phyloP scores from a whole-genome alignment of 106 monocot genomes.

The Allium cepa region DNA sequence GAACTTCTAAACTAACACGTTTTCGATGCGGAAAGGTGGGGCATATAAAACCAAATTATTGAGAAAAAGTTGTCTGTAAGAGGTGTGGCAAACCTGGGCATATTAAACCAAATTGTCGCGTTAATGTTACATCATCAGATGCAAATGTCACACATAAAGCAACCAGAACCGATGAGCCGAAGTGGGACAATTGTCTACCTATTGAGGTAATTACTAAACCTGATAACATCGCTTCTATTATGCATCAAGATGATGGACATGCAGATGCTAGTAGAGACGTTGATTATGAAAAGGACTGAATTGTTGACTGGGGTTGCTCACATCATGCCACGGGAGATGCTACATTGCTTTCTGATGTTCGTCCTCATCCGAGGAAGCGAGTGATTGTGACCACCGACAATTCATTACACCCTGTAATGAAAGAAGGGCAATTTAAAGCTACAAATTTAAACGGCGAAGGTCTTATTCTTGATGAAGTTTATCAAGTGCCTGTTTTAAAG shows the following conservation, averaged over 20 bases:
- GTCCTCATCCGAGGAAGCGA: constrained; percentile 2
- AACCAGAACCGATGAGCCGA: background rate
- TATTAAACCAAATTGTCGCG: constrained; percentile 5
- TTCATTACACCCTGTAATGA: constrained; percentile 4
- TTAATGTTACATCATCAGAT: background rate
- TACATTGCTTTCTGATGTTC: constrained; percentile 7
- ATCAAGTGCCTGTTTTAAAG: constrained; percentile 11
- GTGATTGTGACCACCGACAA: constrained; percentile 6
- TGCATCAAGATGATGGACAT: background rate
- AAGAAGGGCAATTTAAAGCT: constrained; percentile 2
- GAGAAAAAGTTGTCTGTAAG: background rate
- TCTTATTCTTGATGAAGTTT: constrained; percentile 1
- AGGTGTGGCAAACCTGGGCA: constrained; percentile 4
- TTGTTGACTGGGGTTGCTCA: constrained; percentile 9
- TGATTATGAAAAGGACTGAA: constrained; percentile 3
- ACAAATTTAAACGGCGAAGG: background rate
- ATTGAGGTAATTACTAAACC: background rate
- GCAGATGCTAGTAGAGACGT: background rate
- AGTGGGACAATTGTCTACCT: constrained; percentile 4
- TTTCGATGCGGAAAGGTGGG: background rate
- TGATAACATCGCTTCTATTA: background rate
- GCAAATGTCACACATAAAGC: constrained; percentile 1
- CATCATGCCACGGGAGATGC: constrained; percentile 8
- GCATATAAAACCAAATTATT: no score
- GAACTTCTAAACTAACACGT: background rate